Percentiles rank a stretch among this genome's conserved stretches.
Evolutionary conservation across 2,329 filamentous ascomycete genomes (phyloP).

Genomic region (Cadophora sp.): DNA sequence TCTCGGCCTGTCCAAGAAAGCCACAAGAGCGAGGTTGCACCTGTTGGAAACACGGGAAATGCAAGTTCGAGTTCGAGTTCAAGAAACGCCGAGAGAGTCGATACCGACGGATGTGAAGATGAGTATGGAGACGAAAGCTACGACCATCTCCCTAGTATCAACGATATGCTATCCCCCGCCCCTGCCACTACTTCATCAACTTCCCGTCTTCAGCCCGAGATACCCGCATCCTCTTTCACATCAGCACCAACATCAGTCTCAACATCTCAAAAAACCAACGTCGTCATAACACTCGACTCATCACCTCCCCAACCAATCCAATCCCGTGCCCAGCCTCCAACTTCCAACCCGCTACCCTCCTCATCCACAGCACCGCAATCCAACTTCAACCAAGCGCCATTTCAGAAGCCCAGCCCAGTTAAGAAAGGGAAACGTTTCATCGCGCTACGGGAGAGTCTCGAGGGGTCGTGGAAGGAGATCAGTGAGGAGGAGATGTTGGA

Average conservation of each 20-base stretch:
- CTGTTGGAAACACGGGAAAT: background rate
- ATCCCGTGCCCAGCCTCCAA: background rate
- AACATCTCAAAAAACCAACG: background rate
- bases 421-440: constrained; percentile 39
- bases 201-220: background rate
- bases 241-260: constrained; percentile 3
- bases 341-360: background rate
- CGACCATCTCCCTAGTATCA: constrained; percentile 3
- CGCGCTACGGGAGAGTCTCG: constrained; percentile 45
- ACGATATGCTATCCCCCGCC: constrained; percentile 2
- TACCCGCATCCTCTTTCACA: background rate
- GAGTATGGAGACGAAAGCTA: background rate
- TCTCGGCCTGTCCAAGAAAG: background rate
- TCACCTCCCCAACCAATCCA: constrained; percentile 1
- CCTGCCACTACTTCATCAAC: background rate
- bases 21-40: too few relatives aligned
- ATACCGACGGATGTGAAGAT: background rate
- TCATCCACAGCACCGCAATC: background rate
- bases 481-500: constrained; percentile 31
- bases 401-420: background rate
- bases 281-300: constrained; percentile 8
- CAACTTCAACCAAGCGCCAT: background rate
- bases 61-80: background rate
- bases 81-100: background rate
- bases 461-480: constrained; percentile 46